Evolutionary conservation across 257 asterid genomes (phyloP), one percentile per base, ranked within the genome.

Genomic region (Solanum dulcamara): DNA sequence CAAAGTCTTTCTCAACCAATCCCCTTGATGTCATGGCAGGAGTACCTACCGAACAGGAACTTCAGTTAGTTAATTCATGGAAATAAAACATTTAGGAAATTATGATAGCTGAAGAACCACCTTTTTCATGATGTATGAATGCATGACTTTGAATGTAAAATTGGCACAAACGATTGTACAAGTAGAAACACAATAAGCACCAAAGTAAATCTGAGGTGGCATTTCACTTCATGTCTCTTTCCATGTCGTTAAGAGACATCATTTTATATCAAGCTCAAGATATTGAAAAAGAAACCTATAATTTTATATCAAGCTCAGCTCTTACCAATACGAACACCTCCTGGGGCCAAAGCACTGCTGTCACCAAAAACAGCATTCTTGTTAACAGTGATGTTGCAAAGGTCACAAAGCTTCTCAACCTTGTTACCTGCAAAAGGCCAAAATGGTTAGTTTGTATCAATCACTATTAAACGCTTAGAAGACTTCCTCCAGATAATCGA

Each of bases 1-100:
- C 99, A 35, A 96, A 96, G 94, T 96, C 99, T 89, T 96, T 95
- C 94, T 94, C 99, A 4, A 93, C 93, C 89, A 96, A 90, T 26
- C 99, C 99, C 92, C 99, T 92, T 1, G 99, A 96, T 83, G 99
- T 96, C 99, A 96, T 96, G 84, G 99, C 99, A 0, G 99, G 99
- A 84, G 99, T 79, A 88, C 99, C 99, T 95, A 90, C 67, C 38
- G 24, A 67, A 80, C 48, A 22, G 48, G 11, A 64, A 53, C 44
- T 46, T 48, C 66, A 10, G 20, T 79, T 30, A 30, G 83, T 46
- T 17, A 30, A 26, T 24, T 44, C 38, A 26, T 44, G 8, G 81
- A 26, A 74, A 18, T n/a, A 74, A 74, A 68, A n/a, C 55, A n/a
- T 72, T n/a, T 11, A 24, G 57, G 32, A 24, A 7, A 46, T 4